Percentiles rank a stretch among this genome's conserved stretches.
phyloP scores from a whole-genome alignment of 495 filamentous ascomycete genomes.

The Aspergillus panamensis region DNA sequence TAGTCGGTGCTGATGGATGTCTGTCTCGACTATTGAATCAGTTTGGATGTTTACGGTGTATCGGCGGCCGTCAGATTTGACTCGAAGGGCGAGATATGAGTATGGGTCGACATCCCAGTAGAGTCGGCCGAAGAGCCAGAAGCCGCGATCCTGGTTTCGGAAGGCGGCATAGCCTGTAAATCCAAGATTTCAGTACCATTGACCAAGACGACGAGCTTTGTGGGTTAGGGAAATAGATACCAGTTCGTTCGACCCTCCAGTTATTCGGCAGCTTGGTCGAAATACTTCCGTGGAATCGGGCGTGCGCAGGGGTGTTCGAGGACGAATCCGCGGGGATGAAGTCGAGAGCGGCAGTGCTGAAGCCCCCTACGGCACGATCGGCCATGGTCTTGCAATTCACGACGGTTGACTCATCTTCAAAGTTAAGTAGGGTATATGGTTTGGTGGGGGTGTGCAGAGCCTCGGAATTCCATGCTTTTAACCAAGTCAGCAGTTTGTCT shows the following conservation, averaged over 20 bases:
- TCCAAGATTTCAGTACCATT: background rate
- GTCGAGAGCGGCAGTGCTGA: constrained; percentile 68
- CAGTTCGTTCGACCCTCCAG: constrained; percentile 57
- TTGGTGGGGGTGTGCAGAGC: constrained; percentile 46
- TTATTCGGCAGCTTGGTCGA: constrained; percentile 69
- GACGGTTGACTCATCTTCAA: constrained; percentile 61
- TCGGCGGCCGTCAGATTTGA: constrained; percentile 85
- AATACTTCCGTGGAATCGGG: constrained; percentile 81
- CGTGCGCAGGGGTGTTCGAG: constrained; percentile 51
- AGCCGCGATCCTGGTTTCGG: constrained; percentile 58
- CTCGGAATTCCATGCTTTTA: constrained; percentile 49
- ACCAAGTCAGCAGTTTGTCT: constrained; percentile 10
- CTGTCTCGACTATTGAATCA: constrained; percentile 84
- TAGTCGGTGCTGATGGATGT: constrained; percentile 91
- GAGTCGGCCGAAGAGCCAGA: constrained; percentile 72
- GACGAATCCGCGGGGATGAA: constrained; percentile 52
- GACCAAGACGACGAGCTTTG: background rate
- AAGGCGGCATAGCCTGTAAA: constrained; percentile 85
- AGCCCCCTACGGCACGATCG: constrained; percentile 83
- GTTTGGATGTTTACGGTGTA: constrained; percentile 97
- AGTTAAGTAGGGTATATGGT: constrained; percentile 47
- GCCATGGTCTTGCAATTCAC: constrained; percentile 76
- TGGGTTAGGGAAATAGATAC: constrained; percentile 42
- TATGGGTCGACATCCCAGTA: constrained; percentile 90
- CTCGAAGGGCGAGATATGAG: constrained; percentile 78